These are phyloP conservation scores for Myrmaecium sp. DNA, from an alignment of 2,329 filamentous ascomycete genomes.

Conservation along the genomic window DNA sequence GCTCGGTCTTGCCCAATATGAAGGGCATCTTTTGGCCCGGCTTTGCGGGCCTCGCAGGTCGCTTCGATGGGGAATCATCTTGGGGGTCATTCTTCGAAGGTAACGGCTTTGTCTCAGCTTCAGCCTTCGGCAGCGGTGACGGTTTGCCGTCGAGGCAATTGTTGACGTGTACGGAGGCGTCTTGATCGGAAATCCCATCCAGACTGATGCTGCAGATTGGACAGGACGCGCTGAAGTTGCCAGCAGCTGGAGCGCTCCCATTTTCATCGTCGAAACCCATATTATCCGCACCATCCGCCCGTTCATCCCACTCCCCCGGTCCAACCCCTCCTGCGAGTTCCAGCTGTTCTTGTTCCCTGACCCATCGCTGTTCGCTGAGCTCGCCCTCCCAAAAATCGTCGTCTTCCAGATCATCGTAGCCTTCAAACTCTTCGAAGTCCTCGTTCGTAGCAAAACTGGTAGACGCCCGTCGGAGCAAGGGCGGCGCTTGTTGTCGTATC, in stretches of 20 bases:
- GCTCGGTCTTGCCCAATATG: conserved; percentile 28
- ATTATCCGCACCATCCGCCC: too few relatives aligned
- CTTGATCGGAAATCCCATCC: conserved; percentile 36
- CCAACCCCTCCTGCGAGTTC: conserved; percentile 32
- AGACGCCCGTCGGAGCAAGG: conserved; percentile 28
- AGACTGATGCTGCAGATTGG: conserved; percentile 62
- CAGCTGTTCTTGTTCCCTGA: conserved; percentile 49
- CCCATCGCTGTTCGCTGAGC: conserved; percentile 40
- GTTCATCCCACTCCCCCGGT: conserved; percentile 38
- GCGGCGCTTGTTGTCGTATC: conserved; percentile 6
- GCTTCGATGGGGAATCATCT: conserved; percentile 51
- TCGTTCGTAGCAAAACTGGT: conserved; percentile 26
- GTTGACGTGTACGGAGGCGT: conserved; percentile 77
- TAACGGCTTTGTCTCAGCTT: conserved; percentile 5
- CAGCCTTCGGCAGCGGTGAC: conserved; percentile 32
- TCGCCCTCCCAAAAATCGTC: conserved; percentile 39
- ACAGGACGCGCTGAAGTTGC: too few relatives aligned
- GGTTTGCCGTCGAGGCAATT: conserved; percentile 75
- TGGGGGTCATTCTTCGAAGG: conserved; percentile 9
- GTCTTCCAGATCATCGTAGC: conserved; percentile 36
- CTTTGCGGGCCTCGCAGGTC: conserved; percentile 48
- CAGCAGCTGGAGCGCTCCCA: too few relatives aligned
- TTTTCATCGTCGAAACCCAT: too few relatives aligned
- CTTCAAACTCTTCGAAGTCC: conserved; percentile 32
- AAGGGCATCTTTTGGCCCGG: conserved; percentile 74